phyloP scores from a whole-genome alignment of 2,329 filamentous ascomycete genomes.

The Botrytis medusae region DNA sequence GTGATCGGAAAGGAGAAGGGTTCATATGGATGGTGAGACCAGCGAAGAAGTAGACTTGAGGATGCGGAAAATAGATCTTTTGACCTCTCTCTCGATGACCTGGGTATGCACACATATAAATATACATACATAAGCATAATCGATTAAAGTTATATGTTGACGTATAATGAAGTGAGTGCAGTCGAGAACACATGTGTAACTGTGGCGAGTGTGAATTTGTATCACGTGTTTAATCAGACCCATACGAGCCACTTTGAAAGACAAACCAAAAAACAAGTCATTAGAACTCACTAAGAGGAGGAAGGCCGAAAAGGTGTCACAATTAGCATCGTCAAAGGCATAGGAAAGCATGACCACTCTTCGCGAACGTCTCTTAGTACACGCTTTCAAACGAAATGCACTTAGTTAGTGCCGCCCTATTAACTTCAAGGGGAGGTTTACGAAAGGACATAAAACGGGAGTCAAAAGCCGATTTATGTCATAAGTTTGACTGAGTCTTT shows the following conservation, averaged over 20 bases:
- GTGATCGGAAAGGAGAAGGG: not conserved
- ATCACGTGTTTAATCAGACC: not conserved
- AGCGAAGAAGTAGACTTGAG: constrained; percentile 6
- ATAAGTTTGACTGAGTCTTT: not conserved
- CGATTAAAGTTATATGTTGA: not conserved
- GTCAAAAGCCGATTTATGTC: not conserved
- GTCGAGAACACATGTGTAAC: not conserved
- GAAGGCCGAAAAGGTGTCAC: not conserved
- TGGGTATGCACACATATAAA: not conserved
- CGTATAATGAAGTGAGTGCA: too few species aligned
- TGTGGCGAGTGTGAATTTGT: not conserved
- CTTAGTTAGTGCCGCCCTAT: not conserved
- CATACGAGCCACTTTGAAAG: not conserved
- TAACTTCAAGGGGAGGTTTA: not conserved
- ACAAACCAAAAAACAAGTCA: not conserved
- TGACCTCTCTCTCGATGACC: not conserved
- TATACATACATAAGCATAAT: not conserved
- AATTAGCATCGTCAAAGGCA: not conserved
- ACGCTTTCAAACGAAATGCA: not conserved
- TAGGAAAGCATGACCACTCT: not conserved
- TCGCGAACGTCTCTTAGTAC: not conserved
- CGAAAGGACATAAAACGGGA: not conserved
- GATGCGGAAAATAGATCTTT: not conserved
- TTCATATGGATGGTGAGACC: constrained; percentile 17
- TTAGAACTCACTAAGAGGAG: not conserved